Evolutionary conservation across 768 basidiomycete genomes (phyloP).

Genomic region (Amylocystis lapponica): DNA sequence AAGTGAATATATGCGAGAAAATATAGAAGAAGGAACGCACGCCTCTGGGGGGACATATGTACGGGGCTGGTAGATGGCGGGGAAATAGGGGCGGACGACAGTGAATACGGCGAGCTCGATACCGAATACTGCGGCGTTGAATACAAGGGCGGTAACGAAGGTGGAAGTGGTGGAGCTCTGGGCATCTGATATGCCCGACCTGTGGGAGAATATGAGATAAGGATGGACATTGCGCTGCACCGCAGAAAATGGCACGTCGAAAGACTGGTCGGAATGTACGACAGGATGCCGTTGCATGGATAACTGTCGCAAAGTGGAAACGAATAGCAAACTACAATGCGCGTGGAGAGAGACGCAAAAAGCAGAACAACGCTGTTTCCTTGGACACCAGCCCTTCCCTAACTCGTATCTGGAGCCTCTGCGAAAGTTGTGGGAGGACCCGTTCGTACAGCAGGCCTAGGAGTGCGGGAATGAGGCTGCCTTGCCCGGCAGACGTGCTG

Average conservation of each 20-base stretch:
- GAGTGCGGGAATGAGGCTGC: conserved; percentile 85
- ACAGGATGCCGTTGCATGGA: too few relatives aligned
- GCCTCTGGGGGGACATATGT: conserved; percentile 52
- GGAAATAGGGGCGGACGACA: conserved; percentile 80
- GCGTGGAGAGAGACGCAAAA: too few relatives aligned
- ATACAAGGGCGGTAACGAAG: conserved; percentile 79
- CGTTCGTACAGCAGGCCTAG: conserved; percentile 69
- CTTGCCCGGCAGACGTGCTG: conserved; percentile 86
- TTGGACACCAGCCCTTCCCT: conserved; percentile 85
- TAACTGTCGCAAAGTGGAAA: too few relatives aligned
- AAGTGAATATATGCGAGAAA: too few relatives aligned
- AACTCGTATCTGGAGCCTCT: conserved; percentile 59
- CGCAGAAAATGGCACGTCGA: too few relatives aligned
- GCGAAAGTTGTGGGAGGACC: conserved; percentile 70
- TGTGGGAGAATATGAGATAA: too few relatives aligned
- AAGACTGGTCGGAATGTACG: too few relatives aligned
- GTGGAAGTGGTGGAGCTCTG: conserved; percentile 63
- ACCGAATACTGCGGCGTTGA: conserved; percentile 73
- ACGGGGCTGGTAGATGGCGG: conserved; percentile 83
- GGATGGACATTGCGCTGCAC: too few relatives aligned
- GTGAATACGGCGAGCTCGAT: conserved; percentile 74
- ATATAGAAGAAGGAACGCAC: conserved; percentile 27
- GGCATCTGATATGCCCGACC: conserved; percentile 26
- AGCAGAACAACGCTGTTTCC: too few relatives aligned
- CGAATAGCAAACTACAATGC: too few relatives aligned